Base-by-base conservation (phyloP, 768 basidiomycete genomes). In the Postia placenta region DNA sequence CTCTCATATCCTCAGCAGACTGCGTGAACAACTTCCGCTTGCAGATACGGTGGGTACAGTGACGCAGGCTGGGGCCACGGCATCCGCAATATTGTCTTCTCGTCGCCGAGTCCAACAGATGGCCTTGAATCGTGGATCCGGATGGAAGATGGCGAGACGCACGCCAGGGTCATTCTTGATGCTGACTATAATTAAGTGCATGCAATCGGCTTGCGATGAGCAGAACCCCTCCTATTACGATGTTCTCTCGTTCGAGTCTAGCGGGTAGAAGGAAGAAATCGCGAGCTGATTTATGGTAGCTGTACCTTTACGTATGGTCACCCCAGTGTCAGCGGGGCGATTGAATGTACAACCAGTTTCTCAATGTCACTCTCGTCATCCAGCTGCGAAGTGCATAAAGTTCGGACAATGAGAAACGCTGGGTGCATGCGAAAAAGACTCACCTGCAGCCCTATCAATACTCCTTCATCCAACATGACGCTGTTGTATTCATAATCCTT, bases 11-110 rank as follows among this genome's bases (percentile, higher is more conserved):
- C 38, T 38, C 19, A 5, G 3, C n/a, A 6, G 2, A 20, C 24
- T 50, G 28, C 11, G 2, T 46, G 33, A 26, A 39, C n/a, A n/a
- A 28, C 35, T 7, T 39, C 12, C 38, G 42, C 22, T 37, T 33
- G 40, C 43, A 85, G 83, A n/a, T 85, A 86, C 47, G 85, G 85
- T 5, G 84, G 83, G 0, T 81, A 85, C 56, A 69, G 69, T 27
- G 51, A 64, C 14, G 55, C 66, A 2, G 65, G 67, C 4, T 87
- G 85, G 85, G 81, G 78, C 0, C 72, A 76, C 43, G 85, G 85
- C 19, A 81, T 83, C 11, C 74, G 85, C 19, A 81, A 83, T 58
- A 61, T 86, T 30, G 47, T 80, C 0, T 85, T 87, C 58, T 63
- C 62, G n/a, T 76, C 80, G 2, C 58, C 74, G 1, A 58, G 74